Conservation (phyloP, 768 basidiomycete species). For the Kwoniella botswanensis region DNA sequence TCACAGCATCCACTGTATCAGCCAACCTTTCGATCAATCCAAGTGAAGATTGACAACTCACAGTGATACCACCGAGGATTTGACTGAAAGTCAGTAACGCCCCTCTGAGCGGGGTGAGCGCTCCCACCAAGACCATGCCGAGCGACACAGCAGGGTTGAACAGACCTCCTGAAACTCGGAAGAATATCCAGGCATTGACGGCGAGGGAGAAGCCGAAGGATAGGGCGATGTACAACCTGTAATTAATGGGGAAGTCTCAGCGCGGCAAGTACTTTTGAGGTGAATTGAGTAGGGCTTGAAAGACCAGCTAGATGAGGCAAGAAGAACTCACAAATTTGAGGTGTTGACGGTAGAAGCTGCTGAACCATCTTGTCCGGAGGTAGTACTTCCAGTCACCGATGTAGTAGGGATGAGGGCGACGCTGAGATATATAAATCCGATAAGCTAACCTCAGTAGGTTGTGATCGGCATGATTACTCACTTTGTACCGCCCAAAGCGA, state of each 20-base stretch:
- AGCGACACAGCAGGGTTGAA: constrained; percentile 60
- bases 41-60: constrained; percentile 19
- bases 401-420: constrained; percentile 56
- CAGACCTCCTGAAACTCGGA: constrained; percentile 57
- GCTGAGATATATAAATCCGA: constrained; percentile 8
- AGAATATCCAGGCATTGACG: constrained; percentile 59
- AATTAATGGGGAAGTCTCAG: too few relatives aligned
- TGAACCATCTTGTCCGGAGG: constrained; percentile 48
- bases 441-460: background rate
- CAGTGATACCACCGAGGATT: constrained; percentile 57
- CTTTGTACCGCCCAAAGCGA: constrained; percentile 57
- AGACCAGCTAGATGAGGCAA: background rate
- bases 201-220: constrained; percentile 57
- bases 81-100: constrained; percentile 56
- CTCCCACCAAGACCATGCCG: constrained; percentile 58
- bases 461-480: constrained; percentile 24
- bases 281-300: too few relatives aligned
- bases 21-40: background rate
- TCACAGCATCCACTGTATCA: background rate
- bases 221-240: constrained; percentile 51
- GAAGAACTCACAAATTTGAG: constrained; percentile 41
- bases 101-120: constrained; percentile 56
- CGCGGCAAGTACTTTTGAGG: too few relatives aligned
- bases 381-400: constrained; percentile 48
- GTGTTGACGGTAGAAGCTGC: constrained; percentile 53